Conservation (phyloP, 2,329 filamentous ascomycete genomes). For the Madurella mycetomatis region DNA sequence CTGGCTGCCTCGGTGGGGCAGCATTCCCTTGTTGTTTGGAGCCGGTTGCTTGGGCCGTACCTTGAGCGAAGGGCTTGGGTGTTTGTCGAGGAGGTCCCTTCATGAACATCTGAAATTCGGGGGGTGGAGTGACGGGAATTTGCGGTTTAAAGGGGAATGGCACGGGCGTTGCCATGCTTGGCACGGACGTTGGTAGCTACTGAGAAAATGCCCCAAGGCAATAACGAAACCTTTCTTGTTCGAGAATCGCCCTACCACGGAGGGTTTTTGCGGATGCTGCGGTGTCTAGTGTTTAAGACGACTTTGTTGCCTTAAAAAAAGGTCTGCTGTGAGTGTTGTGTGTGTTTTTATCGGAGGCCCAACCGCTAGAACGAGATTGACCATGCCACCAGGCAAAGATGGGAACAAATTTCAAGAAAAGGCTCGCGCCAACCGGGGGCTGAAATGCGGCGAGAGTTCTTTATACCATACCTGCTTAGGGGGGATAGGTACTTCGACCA, state of each 20-base stretch:
- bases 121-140: slow-evolving; percentile 38
- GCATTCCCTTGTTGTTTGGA: not conserved
- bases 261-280: too few relatives aligned
- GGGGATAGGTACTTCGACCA: not conserved
- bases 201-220: not conserved
- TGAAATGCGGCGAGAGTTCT: not conserved
- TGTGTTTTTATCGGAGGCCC: not conserved
- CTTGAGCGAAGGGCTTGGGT: slow-evolving; percentile 13
- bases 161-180: slow-evolving; percentile 27
- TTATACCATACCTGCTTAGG: not conserved
- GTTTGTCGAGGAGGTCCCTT: slow-evolving; percentile 22
- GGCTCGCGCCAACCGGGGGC: too few relatives aligned
- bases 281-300: too few relatives aligned
- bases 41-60: not conserved
- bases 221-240: not conserved
- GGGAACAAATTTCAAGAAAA: not conserved
- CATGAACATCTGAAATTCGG: slow-evolving; percentile 35
- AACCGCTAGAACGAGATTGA: not conserved
- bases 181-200: not conserved
- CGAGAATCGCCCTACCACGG: not conserved
- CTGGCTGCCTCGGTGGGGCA: not conserved
- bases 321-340: too few relatives aligned
- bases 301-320: not conserved
- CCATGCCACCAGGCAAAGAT: not conserved
- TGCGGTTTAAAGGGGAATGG: slow-evolving; percentile 31